Evolutionary conservation across 495 filamentous ascomycete genomes (phyloP), one percentile per base, ranked within the genome.

Genomic region (Daldinia loculata): DNA sequence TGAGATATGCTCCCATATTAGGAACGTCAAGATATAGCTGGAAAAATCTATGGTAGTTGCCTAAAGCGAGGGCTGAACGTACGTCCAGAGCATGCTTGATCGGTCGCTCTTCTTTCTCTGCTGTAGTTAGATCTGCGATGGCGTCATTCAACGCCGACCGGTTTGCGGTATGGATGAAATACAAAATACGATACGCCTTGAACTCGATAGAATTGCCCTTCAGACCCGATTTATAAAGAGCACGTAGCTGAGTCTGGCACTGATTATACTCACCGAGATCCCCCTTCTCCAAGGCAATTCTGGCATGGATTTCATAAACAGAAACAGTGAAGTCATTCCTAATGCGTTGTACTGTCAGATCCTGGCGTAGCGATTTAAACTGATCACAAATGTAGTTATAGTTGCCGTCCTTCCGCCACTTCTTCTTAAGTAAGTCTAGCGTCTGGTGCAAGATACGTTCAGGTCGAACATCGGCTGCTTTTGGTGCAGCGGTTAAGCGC

Each of bases 221-320:
- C 68, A 97, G 84, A 69, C 92, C 90, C 81, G 92, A 88, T 78
- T 86, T 85, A 79, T 99, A 98, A 72, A 99, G 84, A 63, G 90
- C 92, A 76, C 92, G 91, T 76, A 99, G 87, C 83, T 98, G 95
- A 67, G 95, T 97, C 84, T 98, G 96, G 80, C 95, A 99, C 88
- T 99, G 95, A 85, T 99, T 99, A 93, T 98, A 99, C 95, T 99
- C 95, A 99, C 95, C 95, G 84, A 98, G 87, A 86, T 99, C 95
- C 79, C 91, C 94, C 87, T 96, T 98, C 85, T 99, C 95, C 78
- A 99, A 84, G 67, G 95, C 95, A 82, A 99, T 98, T 45, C 95
- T 90, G 58, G 95, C 96, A 83, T 99, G 96, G 66, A 94, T 93
- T 84, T 99, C 95, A 80, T 99, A 99, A 53, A 97, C 95, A 66